Percentiles rank a stretch among this genome's conserved stretches.
Evolutionary conservation across 108 stramenopile genomes (phyloP).

Genomic region (Nitzschia putrida): DNA sequence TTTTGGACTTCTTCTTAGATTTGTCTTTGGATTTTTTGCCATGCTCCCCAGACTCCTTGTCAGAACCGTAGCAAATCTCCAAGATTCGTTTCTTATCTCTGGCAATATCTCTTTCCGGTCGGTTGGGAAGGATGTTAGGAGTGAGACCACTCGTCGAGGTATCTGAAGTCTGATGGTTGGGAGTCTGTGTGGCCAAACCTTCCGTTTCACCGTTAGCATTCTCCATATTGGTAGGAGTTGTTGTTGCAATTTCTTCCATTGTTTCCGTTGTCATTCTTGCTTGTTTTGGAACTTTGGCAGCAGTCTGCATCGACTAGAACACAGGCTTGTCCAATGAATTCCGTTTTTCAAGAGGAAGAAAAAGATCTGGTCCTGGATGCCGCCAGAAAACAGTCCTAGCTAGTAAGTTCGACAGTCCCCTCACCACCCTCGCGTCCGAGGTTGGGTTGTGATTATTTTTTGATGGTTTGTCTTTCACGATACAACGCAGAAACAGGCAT

Average conservation of each 20-base stretch:
- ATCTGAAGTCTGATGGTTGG: not conserved
- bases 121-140: constrained; percentile 19
- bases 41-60: not conserved
- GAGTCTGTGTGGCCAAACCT: not conserved
- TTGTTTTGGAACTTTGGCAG: not conserved
- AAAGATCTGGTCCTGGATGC: too few species aligned
- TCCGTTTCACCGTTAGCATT: not conserved
- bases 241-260: not conserved
- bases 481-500: not conserved
- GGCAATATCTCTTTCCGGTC: constrained; percentile 23
- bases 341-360: too few species aligned
- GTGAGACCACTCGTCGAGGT: not conserved
- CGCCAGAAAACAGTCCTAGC: too few species aligned
- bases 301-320: not conserved
- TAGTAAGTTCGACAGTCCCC: too few species aligned
- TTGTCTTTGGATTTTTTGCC: not conserved
- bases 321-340: too few species aligned
- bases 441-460: too few species aligned
- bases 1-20: not conserved
- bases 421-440: too few species aligned
- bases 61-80: constrained; percentile 34
- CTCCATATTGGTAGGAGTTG: not conserved
- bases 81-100: constrained; percentile 39
- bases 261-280: not conserved
- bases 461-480: too few species aligned